Base-by-base conservation (phyloP, 192 early-diverging fungal genomes). In the Coemansia sp. region DNA sequence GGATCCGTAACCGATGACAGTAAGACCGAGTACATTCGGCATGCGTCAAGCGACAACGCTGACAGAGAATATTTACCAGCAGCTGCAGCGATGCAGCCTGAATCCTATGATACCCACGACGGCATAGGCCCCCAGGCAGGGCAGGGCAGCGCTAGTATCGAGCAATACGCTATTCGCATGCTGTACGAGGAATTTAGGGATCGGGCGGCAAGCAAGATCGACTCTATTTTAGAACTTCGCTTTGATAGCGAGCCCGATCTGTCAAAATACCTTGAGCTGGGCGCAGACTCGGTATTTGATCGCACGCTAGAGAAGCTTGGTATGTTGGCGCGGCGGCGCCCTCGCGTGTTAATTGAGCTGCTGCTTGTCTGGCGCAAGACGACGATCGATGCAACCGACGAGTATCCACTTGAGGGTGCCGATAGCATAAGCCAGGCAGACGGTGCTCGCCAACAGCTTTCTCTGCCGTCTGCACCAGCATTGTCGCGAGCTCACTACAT, bases 321-420 rank as follows among this genome's bases (percentile, higher is more conserved):
- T 1, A 83, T 84, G 32, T 65, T 93, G 29, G 89, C 92, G 2
- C 81, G 86, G 29, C 87, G 90, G 52, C 88, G 88, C 54, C 93
- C 94, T 14, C 89, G 87, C 22, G 81, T 89, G 2, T 87, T 97
- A 29, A 90, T 90, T 25, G 89, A 90, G 63, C 63, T 83, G 29
- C 75, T 91, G 9, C 79, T 91, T 75, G 73, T 79, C 5, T 91
- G 89, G 89, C 81, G 88, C 38, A 88, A 88, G 60, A 61, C 84
- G 38, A 85, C 79, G 8, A 84, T 85, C 21, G 69, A 77, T 30
- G 55, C 58, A 5, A 49, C 63, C 0, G 66, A 69, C 22, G 67
- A 70, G 23, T 63, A 60, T 33, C 58, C 63, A 14, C 36, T 63
- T 9, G 63, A 73, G 15, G 76, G 82, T 34, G 19, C 22, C 13